Conservation (phyloP, 2,329 filamentous ascomycete species). For the Fusarium praegraminearum region DNA sequence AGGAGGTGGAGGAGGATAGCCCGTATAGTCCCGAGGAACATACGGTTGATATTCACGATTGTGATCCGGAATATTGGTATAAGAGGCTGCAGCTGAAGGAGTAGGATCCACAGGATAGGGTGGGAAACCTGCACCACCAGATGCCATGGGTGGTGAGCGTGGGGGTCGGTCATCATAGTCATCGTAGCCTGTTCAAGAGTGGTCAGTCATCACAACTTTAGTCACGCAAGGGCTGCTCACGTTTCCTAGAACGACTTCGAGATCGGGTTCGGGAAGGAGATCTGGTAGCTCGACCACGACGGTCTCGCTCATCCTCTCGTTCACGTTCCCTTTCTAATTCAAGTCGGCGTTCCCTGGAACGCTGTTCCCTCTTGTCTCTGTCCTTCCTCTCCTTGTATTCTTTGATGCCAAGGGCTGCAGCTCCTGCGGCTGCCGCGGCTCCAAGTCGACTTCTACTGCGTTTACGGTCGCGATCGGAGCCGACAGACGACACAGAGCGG, state of each 20-base stretch:
- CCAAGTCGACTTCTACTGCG: conserved; percentile 67
- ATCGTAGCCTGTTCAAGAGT: conserved; percentile 42
- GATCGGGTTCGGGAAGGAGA: conserved; percentile 37
- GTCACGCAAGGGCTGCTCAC: conserved; percentile 36
- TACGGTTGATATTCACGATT: conserved; percentile 56
- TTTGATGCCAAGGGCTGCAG: conserved; percentile 72
- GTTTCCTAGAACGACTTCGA: conserved; percentile 47
- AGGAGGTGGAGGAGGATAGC: conserved; percentile 56
- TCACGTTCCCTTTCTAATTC: conserved; percentile 43
- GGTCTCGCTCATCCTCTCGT: conserved; percentile 35
- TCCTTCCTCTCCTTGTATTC: conserved; percentile 64
- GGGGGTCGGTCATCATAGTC: conserved; percentile 54
- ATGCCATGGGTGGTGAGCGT: conserved; percentile 63
- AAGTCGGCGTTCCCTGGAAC: conserved; percentile 51
- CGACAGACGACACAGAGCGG: conserved; percentile 49
- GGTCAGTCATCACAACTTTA: conserved; percentile 27
- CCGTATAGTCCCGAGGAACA: conserved; percentile 58
- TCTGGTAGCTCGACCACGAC: conserved; percentile 49
- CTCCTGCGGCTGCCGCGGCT: conserved; percentile 68
- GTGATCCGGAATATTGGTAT: conserved; percentile 55
- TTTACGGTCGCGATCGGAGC: conserved; percentile 55
- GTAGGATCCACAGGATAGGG: conserved; percentile 54
- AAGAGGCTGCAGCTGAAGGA: conserved; percentile 43
- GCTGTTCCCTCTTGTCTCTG: conserved; percentile 51
- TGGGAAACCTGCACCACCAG: conserved; percentile 64